A percentile compares a stretch with the other conserved stretches of the same genome.
These are phyloP conservation scores for Lasiosphaeria ovina DNA, from an alignment of 495 filamentous ascomycete species.

Conservation along the genomic window DNA sequence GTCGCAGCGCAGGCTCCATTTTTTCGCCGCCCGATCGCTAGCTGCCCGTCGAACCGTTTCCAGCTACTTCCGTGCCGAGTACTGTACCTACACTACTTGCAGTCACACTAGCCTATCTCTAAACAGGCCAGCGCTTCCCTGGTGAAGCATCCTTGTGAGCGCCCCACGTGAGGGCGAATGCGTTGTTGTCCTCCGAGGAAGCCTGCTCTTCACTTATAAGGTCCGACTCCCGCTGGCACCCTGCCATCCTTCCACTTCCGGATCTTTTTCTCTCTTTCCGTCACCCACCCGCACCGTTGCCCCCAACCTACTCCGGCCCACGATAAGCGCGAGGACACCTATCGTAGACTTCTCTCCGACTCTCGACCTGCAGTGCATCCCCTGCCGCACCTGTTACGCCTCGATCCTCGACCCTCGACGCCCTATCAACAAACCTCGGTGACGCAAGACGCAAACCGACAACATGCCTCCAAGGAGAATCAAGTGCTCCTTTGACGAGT, in stretches of 20 bases:
- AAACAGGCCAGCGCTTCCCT: conserved; percentile 19
- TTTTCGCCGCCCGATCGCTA: neutral
- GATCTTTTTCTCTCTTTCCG: neutral
- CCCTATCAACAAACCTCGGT: no score
- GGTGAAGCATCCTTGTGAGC: conserved; percentile 5
- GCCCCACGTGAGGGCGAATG: conserved; percentile 17
- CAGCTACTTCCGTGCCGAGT: conserved; percentile 27
- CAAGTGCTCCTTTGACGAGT: conserved; percentile 83
- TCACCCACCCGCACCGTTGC: neutral
- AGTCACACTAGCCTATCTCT: conserved; percentile 10
- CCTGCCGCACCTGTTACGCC: no score
- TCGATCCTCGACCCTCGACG: no score
- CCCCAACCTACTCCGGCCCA: no score
- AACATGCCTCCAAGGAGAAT: conserved; percentile 75
- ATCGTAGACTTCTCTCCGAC: no score
- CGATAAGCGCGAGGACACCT: no score
- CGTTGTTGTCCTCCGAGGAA: conserved; percentile 15
- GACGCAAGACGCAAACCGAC: conserved; percentile 21
- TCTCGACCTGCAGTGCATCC: no score
- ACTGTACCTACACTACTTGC: neutral
- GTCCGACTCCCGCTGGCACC: neutral
- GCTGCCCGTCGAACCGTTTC: conserved; percentile 26
- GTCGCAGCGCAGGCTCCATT: no score
- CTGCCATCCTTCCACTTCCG: neutral
- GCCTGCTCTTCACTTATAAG: neutral